Percentiles rank a stretch among this genome's conserved stretches.
Conservation (phyloP, 257 asterid genomes). For the Solanum virginianum region DNA sequence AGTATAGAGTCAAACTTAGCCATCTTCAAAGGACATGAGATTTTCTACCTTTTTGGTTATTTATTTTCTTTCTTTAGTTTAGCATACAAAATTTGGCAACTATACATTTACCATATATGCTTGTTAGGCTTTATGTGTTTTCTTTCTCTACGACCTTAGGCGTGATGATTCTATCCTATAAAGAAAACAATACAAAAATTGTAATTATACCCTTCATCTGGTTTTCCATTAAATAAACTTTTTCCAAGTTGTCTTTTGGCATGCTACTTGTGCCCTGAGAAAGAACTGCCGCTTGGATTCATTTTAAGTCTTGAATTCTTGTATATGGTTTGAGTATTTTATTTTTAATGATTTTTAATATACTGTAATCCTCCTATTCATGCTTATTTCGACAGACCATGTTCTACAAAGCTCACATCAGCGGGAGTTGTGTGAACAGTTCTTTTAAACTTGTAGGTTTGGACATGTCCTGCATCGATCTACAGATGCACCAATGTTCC, state of each 20-base stretch:
- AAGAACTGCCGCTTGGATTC: background rate
- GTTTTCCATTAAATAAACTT: background rate
- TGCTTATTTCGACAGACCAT: background rate
- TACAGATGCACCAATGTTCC: background rate
- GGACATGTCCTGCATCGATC: background rate
- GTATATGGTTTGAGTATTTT: background rate
- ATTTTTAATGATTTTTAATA: background rate
- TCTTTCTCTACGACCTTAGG: background rate
- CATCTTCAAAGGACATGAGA: background rate
- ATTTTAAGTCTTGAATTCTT: background rate
- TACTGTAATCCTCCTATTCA: background rate
- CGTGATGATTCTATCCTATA: background rate
- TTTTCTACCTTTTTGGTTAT: background rate
- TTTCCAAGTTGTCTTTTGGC: background rate
- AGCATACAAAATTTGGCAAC: background rate
- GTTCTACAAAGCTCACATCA: background rate
- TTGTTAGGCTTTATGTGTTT: background rate
- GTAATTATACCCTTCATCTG: background rate
- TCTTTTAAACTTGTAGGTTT: background rate
- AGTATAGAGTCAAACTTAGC: background rate
- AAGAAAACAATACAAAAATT: background rate
- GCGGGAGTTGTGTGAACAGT: background rate
- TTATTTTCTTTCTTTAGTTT: background rate
- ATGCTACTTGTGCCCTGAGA: background rate
- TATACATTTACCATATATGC: background rate